Evolutionary conservation across 78 protist genomes (phyloP).

Genomic region (Pelomyxa schiedti): DNA sequence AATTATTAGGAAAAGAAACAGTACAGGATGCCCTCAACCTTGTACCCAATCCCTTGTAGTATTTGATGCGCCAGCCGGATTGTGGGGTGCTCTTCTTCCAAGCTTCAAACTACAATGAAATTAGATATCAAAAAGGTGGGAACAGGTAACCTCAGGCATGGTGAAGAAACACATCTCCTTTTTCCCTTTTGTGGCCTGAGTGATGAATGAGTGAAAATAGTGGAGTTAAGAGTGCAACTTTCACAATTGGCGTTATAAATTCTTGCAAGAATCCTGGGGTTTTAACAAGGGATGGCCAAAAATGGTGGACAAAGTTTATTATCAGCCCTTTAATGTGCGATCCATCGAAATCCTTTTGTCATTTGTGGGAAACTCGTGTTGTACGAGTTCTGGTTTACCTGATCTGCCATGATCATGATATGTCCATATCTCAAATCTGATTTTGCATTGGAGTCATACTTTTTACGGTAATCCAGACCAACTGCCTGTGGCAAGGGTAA

Average conservation of each 20-base stretch:
- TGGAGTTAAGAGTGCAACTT: too few species aligned
- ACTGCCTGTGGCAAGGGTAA: too few species aligned
- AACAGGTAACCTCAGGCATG: too few species aligned
- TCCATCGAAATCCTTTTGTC: conserved; percentile 95
- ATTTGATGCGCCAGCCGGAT: conserved; percentile 69
- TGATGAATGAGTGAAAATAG: too few species aligned
- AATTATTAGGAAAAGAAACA: too few species aligned
- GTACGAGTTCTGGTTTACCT: conserved; percentile 11
- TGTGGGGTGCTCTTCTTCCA: conserved; percentile 45
- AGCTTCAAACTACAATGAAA: conserved; percentile 59
- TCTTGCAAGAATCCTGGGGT: conserved; percentile 78
- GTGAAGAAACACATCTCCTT: conserved; percentile 77
- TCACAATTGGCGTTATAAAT: conserved; percentile 98
- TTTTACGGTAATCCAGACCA: conserved; percentile 70
- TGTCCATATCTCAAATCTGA: conserved; percentile 88
- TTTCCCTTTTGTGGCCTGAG: conserved; percentile 34
- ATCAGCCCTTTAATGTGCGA: conserved; percentile 99
- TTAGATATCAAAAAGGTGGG: too few species aligned
- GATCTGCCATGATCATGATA: conserved; percentile 98
- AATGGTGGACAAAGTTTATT: conserved; percentile 88
- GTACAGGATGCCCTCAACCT: too few species aligned
- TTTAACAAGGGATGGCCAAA: conserved; percentile 92
- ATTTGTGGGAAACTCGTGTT: too few species aligned
- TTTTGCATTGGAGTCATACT: conserved; percentile 30
- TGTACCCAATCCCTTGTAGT: conserved; percentile 99